These are phyloP conservation scores for Aspergillus biplanus DNA, from an alignment of 495 filamentous ascomycete genomes.

Conservation along the genomic window DNA sequence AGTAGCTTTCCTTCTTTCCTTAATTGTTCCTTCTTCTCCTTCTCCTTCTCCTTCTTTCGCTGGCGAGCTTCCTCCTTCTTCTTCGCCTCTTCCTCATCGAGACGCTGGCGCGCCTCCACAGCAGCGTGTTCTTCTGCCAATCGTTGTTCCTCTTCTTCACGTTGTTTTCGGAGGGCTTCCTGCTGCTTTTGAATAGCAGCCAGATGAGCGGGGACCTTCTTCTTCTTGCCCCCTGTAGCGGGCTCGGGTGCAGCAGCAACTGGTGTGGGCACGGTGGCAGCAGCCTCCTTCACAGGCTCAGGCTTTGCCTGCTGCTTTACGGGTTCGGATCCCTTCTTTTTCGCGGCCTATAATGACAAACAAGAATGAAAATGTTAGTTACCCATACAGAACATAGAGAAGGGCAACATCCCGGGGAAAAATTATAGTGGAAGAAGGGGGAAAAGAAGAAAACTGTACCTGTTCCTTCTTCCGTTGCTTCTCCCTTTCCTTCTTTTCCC, in stretches of 20 bases:
- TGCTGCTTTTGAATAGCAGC: constrained; percentile 89
- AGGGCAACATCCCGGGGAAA: background rate
- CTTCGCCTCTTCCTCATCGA: constrained; percentile 74
- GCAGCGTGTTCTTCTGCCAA: constrained; percentile 75
- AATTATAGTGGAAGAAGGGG: constrained; percentile 7
- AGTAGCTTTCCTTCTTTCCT: constrained; percentile 94
- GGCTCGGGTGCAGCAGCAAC: constrained; percentile 38
- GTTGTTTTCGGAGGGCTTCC: constrained; percentile 70
- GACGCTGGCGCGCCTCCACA: constrained; percentile 68
- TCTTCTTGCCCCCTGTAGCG: constrained; percentile 76
- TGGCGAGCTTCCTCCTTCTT: constrained; percentile 74
- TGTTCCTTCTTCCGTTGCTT: constrained; percentile 94
- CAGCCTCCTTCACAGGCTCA: constrained; percentile 39
- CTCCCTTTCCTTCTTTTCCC: constrained; percentile 89
- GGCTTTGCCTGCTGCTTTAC: constrained; percentile 30
- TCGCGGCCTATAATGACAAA: constrained; percentile 58
- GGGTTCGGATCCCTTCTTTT: constrained; percentile 54
- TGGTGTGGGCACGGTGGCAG: constrained; percentile 48
- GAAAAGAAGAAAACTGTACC: constrained; percentile 42
- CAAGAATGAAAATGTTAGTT: constrained; percentile 3
- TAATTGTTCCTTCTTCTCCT: constrained; percentile 91
- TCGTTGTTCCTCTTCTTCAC: constrained; percentile 74
- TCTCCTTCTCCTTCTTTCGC: constrained; percentile 92
- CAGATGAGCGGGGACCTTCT: constrained; percentile 85
- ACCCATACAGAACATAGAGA: background rate